Evolutionary conservation across 2,329 filamentous ascomycete genomes (phyloP), one percentile per base, ranked within the genome.

Genomic region (Sporothrix inflata): DNA sequence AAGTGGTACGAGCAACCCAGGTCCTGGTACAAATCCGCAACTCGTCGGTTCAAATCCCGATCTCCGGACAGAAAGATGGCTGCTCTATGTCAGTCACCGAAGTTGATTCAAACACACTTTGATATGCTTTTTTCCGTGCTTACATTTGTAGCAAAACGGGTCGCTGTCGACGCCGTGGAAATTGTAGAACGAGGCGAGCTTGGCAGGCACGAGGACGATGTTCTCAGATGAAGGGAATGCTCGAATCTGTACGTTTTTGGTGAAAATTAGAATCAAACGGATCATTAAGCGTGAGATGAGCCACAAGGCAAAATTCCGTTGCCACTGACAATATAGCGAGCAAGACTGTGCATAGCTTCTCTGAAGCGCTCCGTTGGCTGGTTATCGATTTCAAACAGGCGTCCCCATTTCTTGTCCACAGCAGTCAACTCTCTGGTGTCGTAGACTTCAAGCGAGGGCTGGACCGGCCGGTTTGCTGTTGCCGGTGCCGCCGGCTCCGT

Each of bases 161-260:
- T 97, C 94, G 16, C 85, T 82, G 0, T 87, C 81, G 1, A 94
- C 79, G 68, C 85, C 85, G 72, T 91, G 91, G 70, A 88, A 87
- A 19, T 87, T 84, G 78, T 97, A 97, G 76, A 94, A 93, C 65
- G 86, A 85, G 16, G 88, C 85, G 83, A 97, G 87, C 81, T 96
- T 96, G 5, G 88, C 83, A 0, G 94, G 93, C 0, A 91, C 88
- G 47, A 97, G 57, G n/a, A 71, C 69, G 19, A 71, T n/a, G 34
- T 47, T 68, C 16, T 72, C 67, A 0, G 60, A 27, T 14, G 34
- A 47, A 7, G 60, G 47, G 19, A 70, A 70, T 14, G 67, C 47
- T 34, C 53, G 11, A 5, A 69, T 60, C 65, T 72, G 19, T 21
- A 24, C 1, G 16, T 3, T 11, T 6, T 38, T 60, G 7, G 27